Base-by-base conservation (phyloP, 2,329 filamentous ascomycete species). In the Amphichorda felina region DNA sequence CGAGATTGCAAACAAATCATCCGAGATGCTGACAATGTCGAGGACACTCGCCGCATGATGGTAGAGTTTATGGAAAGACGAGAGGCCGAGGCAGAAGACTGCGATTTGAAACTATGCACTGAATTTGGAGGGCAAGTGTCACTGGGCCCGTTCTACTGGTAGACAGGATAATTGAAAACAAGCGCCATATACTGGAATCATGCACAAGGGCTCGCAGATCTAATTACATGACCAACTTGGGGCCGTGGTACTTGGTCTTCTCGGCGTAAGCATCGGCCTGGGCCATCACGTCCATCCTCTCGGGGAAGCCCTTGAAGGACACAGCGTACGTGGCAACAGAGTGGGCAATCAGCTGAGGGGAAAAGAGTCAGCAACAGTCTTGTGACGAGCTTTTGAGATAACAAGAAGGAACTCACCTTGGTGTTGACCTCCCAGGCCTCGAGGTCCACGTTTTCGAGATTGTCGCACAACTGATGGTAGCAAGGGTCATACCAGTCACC, bases 251-350 rank as follows among this genome's bases (percentile, higher is more conserved):
- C 55, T 66, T 67, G 37, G 50, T 45, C 34, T 50, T 49, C 4
- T 13, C 29, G 1, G 42, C 36, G n/a, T 44, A 41, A 3, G 47
- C 42, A 34, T 43, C 41, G 2, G 55, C 43, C 8, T 54, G 47
- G 2, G 10, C 30, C 15, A n/a, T 5, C 15, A 52, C 43, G 10
- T 51, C 44, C 2, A 53, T 55, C 18, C 75, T 62, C 54, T 75
- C 53, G 1, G 79, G 79, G 56, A 83, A 80, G 8, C 68, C 73
- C 4, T 79, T 62, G 43, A 83, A 76, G 0, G 75, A 80, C 4
- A 60, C 51, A 9, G 79, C 79, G 46, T 75, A 85, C 1, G 74
- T 79, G 2, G 79, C 81, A n/a, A 84, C 73, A 1, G 76, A 77
- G 55, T 82, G 77, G 3, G 82, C 80, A 44, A 87, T 79, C 25